A percentile compares a stretch with the other conserved stretches of the same genome.
Conservation (phyloP, 2,329 filamentous ascomycete genomes). For the Pezicula radicicola region DNA sequence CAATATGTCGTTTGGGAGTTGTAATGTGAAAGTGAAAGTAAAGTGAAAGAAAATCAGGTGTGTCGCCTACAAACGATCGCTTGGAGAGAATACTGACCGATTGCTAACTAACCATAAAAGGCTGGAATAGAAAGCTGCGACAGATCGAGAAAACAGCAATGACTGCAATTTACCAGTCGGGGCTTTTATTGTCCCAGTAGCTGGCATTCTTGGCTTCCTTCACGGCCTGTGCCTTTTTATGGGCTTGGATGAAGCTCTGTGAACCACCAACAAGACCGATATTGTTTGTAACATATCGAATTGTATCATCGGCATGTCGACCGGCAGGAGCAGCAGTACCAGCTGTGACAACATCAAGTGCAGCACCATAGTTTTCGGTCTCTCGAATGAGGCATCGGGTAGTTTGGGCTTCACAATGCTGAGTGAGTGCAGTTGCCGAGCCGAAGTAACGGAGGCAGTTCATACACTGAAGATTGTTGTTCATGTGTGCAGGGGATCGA, state of each 20-base stretch:
- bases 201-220: neutral
- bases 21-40: no score
- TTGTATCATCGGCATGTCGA: slow-evolving; percentile 30
- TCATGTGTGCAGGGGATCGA: slow-evolving; percentile 37
- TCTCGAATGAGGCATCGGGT: slow-evolving; percentile 40
- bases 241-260: neutral
- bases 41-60: no score
- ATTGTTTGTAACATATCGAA: slow-evolving; percentile 29
- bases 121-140: no score
- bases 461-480: slow-evolving; percentile 38
- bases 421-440: slow-evolving; percentile 39
- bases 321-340: slow-evolving; percentile 27
- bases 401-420: slow-evolving; percentile 45
- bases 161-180: neutral
- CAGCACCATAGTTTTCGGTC: slow-evolving; percentile 34
- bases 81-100: no score
- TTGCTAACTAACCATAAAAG: no score
- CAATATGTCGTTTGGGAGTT: no score
- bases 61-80: no score
- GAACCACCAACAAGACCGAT: slow-evolving; percentile 3
- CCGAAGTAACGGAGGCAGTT: slow-evolving; percentile 40
- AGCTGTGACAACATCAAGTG: slow-evolving; percentile 37
- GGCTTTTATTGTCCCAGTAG: neutral
- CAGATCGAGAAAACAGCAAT: no score
- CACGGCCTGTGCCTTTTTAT: neutral